Evolutionary conservation across 441 rosid genomes (phyloP), one percentile per base, ranked within the genome.

Genomic region (Dalechampia spathulata): DNA sequence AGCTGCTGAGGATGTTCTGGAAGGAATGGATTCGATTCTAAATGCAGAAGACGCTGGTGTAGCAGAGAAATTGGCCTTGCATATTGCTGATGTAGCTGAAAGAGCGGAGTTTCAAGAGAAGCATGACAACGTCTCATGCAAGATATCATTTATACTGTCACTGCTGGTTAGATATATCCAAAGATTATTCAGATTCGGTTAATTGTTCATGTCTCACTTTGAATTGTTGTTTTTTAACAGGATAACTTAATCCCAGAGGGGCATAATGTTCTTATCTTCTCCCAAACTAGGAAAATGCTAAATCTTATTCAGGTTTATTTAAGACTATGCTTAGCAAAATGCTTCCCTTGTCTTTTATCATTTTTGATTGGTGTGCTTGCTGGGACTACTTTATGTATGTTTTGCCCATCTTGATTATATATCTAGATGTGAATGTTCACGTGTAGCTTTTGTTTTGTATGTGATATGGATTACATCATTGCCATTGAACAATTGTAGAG

Each of bases 221-320:
- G 30, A 17, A 14, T 58, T 32, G 19, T 14, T 38, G 27, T 37
- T 63, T 43, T 47, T 74, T 54, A 39, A 19, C 74, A 93, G 97
- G 88, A 68, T 46, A 73, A 80, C 38, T 71, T 93, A 61, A 82
- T 93, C 75, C 90, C 97, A 21, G 78, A 77, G 60, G 96, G 97
- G 48, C 99, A 93, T 69, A 82, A 74, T 67, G 87, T 93, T 71
- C 90, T 93, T 37, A 83, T 93, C 69, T 93, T 93, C 74, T 93
- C 99, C 40, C 99, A 90, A 73, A 90, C 97, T 62, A 90, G 96
- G 56, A 93, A 93, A 72, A 93, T 93, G 99, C 90, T 93, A 50
- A 78, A 90, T 72, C 88, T 80, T 46, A 83, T 93, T 64, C 86
- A 93, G 97, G 99, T 93, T 71, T 68, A 86, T 61, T 71, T 58